phyloP scores from a whole-genome alignment of 805 yeast species.

The Spathaspora sp. region DNA sequence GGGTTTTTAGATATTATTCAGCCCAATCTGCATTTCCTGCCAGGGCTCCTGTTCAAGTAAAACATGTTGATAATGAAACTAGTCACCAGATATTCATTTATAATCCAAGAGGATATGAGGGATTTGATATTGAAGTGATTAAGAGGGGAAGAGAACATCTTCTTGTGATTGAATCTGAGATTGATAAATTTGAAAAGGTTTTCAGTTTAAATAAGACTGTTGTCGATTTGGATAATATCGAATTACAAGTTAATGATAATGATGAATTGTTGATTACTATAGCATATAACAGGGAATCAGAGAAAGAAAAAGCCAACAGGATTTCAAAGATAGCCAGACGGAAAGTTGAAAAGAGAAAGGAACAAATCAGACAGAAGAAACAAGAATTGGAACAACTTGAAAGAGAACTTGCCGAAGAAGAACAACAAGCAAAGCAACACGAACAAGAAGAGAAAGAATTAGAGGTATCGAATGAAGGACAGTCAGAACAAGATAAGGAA shows the following conservation, averaged over 20 bases:
- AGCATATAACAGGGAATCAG: neutral
- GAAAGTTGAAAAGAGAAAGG: neutral
- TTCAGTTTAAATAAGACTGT: neutral
- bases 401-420: neutral
- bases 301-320: neutral
- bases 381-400: neutral
- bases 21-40: neutral
- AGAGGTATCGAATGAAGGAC: neutral
- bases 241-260: neutral
- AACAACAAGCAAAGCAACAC: neutral
- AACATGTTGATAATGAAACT: neutral
- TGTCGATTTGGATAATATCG: neutral
- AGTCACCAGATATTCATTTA: neutral
- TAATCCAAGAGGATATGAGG: conserved; percentile 1
- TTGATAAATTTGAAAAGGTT: conserved; percentile 1
- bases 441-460: neutral
- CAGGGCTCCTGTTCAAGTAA: neutral
- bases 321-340: neutral
- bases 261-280: neutral
- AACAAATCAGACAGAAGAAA: neutral
- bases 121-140: conserved; percentile 1
- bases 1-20: neutral
- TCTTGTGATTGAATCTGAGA: neutral
- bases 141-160: neutral
- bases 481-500: neutral